Conservation (phyloP, 345 rosid species). For the Dimocarpus longan region DNA sequence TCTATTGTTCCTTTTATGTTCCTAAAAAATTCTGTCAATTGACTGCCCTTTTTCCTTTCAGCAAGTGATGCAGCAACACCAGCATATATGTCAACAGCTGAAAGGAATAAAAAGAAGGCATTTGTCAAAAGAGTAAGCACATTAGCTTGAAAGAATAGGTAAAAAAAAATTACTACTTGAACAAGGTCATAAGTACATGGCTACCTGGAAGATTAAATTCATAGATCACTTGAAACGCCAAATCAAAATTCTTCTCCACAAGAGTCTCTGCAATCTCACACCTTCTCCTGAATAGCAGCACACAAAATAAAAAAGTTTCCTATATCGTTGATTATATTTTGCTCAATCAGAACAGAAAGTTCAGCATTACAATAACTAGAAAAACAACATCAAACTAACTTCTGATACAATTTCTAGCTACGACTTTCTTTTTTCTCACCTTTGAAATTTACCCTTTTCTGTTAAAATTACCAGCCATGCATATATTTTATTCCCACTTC, state of each 20-base stretch:
- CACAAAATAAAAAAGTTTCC: slow-evolving; percentile 23
- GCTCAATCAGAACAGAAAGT: neutral
- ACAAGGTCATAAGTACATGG: neutral
- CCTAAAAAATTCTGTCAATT: slow-evolving; percentile 88
- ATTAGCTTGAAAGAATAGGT: slow-evolving; percentile 13
- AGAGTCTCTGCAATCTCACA: slow-evolving; percentile 85
- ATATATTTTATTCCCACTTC: neutral
- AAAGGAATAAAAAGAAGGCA: slow-evolving; percentile 21
- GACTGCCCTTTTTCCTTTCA: slow-evolving; percentile 86
- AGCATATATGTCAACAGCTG: slow-evolving; percentile 98
- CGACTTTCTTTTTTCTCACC: neutral
- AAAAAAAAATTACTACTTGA: slow-evolving; percentile 2
- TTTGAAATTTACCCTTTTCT: neutral
- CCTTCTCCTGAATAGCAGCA: slow-evolving; percentile 73
- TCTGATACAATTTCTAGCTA: neutral
- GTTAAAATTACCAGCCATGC: neutral
- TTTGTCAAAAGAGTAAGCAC: slow-evolving; percentile 3
- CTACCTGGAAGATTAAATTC: slow-evolving; percentile 91
- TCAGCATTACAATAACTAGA: neutral
- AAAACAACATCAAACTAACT: neutral
- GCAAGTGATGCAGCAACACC: slow-evolving; percentile 96
- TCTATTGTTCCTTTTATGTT: slow-evolving; percentile 88
- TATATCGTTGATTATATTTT: neutral
- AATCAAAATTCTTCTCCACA: slow-evolving; percentile 89
- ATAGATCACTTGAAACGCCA: slow-evolving; percentile 88